Conservation (phyloP, 2,329 filamentous ascomycete genomes). For the Claviceps purpurea region DNA sequence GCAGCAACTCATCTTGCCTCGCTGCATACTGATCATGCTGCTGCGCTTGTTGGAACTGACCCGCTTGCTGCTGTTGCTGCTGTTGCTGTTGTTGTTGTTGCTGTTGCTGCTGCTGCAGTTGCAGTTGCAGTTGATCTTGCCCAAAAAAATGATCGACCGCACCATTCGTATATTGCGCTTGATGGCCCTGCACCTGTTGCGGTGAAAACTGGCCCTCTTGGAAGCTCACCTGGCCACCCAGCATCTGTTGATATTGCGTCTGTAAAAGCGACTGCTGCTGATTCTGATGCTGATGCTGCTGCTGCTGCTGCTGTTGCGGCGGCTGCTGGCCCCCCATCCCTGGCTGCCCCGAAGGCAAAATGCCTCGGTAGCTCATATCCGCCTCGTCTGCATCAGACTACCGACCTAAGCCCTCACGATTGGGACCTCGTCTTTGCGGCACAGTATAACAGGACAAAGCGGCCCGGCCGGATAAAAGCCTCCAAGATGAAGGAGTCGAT, state of each 20-base stretch:
- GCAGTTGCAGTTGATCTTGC: constrained; percentile 11
- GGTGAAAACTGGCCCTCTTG: constrained; percentile 14
- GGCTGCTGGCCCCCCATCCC: constrained; percentile 15
- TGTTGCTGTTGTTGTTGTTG: constrained; percentile 8
- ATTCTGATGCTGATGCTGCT: constrained; percentile 13
- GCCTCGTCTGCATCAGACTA: constrained; percentile 10
- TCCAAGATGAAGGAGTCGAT: background rate
- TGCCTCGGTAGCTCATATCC: constrained; percentile 24
- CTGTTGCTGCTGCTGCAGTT: constrained; percentile 12
- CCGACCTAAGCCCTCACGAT: background rate
- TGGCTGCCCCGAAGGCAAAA: constrained; percentile 15
- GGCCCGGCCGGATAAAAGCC: background rate
- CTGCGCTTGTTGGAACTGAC: constrained; percentile 8
- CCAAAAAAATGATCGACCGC: constrained; percentile 10
- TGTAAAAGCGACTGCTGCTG: background rate
- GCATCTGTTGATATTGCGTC: constrained; percentile 9
- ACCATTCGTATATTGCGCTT: constrained; percentile 5
- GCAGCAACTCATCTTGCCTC: constrained; percentile 14
- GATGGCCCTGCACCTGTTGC: constrained; percentile 11
- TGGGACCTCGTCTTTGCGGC: too few species aligned
- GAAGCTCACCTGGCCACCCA: constrained; percentile 12
- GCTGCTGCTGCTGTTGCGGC: background rate
- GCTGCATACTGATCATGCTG: constrained; percentile 11
- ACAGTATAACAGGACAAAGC: background rate
- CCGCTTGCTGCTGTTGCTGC: constrained; percentile 10